Base-by-base conservation (phyloP, 768 basidiomycete genomes). In the Favolaschia claudopus region DNA sequence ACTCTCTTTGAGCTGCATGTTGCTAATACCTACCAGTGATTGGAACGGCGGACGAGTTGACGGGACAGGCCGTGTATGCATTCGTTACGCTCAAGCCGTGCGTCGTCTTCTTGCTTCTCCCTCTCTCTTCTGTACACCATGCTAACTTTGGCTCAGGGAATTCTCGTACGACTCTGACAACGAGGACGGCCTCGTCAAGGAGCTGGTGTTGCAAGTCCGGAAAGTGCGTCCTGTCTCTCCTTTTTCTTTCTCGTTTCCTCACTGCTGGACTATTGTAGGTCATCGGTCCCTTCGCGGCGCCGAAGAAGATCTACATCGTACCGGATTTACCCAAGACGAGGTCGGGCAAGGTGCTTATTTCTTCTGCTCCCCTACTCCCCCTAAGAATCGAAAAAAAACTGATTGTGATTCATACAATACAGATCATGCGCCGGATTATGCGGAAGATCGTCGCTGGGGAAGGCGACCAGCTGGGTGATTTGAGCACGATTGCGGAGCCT, bases 281-380 rank as follows among this genome's bases (percentile, higher is more conserved):
- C 39, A 99, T 99, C 60, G 97, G 96, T 5, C 96, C 97, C 3
- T 98, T 99, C 75, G 96, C 96, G 1, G 90, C 95, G 15, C 96
- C 96, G 25, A 99, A 98, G 86, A 92, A 90, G 78, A 86, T 96
- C 65, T 88, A 82, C 73, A 80, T 96, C 66, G 90, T 94, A 63
- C 64, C 74, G 38, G 95, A 96, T 75, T 78, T 97, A 52, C 96
- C 96, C 33, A 97, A 97, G 86, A 98, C 96, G 31, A 83, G 96
- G 43, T 92, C 90, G 15, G 96, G 96, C 38, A 99, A 99, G 89
- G 91, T 89, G 39, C 51, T 72, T 27, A 10, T 37, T 55, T 50
- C 50, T 33, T 24, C 19, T 33, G 17, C 53, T 27, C 44, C 17
- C 42, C 25, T 43, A 39, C 52, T 49, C 29, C n/a, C 3, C 24